Base-by-base conservation (phyloP, 768 basidiomycete species). In the Macrocybe gigantea region DNA sequence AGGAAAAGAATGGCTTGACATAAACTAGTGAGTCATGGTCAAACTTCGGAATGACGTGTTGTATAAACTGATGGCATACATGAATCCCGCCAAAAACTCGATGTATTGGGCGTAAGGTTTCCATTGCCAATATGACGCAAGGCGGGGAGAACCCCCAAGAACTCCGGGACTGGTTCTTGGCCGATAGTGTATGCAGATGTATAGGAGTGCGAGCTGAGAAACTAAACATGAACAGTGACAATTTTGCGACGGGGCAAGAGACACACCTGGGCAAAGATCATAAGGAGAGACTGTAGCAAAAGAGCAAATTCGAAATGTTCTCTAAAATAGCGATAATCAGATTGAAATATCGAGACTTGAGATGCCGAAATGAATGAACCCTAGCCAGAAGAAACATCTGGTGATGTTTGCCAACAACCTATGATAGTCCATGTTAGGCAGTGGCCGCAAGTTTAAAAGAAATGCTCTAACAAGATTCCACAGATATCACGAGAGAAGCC, bases 371-470 rank as follows among this genome's bases (percentile, higher is more conserved):
- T 39, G 41, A 53, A 66, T 30, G 53, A 22, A 76, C 73, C 90
- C 90, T 33, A 93, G 67, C 90, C 90, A 93, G 67, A 92, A 93
- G 72, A 91, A 93, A 64, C 90, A 93, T 58, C 90, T 76, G 22
- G 85, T 85, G 45, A 92, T 89, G 64, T 93, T 93, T 43, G 89
- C 88, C 50, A 88, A 72, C 32, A 91, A 71, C 55, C 88, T 89
- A 53, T 22, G 38, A 45, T 22, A 37, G 30, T 4, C 13, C 45
- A 31, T 8, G 44, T 56, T 47, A 57, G 44, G 37, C 29, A 7
- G 33, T 51, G 29, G 56, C 47, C 41, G 33, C 33, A 30, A 15
- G 31, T 12, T 13, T 32, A 22, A 15, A 33, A 37, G 38, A 45
- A 49, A 47, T 13, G 15, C 38, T 65, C 69, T 64, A 51, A 88